A percentile compares a stretch with the other conserved stretches of the same genome.
phyloP scores from a whole-genome alignment of 768 basidiomycete species.

The Russula sp. region DNA sequence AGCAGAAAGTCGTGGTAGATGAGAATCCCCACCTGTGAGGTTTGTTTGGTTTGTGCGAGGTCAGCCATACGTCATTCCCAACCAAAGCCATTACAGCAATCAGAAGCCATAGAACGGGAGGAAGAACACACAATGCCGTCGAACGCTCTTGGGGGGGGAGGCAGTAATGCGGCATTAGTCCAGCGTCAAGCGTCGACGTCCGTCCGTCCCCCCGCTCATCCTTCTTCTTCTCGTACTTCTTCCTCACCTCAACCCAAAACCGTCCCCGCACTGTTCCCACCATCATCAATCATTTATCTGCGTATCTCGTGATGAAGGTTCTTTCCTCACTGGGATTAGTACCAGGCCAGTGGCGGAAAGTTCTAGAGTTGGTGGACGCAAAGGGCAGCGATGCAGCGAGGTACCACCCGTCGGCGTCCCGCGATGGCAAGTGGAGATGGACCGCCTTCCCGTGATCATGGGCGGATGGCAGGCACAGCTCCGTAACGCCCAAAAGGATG shows the following conservation, averaged over 20 bases:
- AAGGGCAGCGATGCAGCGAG: background rate
- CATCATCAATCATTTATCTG: no score
- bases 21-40: background rate
- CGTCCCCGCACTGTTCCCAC: background rate
- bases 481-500: background rate
- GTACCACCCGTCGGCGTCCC: background rate
- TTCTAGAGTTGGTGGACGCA: no score
- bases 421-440: background rate
- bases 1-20: no score
- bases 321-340: no score
- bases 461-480: background rate
- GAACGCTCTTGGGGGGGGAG: background rate
- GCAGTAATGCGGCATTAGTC: background rate
- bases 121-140: background rate
- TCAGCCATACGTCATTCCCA: background rate
- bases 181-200: background rate
- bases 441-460: background rate
- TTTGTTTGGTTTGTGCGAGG: background rate
- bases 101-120: background rate
- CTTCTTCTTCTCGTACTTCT: background rate
- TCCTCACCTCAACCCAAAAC: background rate
- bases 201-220: background rate
- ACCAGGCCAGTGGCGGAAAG: no score
- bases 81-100: background rate
- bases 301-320: no score